These are phyloP conservation scores for Bryoglossum gracile DNA, from an alignment of 495 filamentous ascomycete species.

Conservation along the genomic window DNA sequence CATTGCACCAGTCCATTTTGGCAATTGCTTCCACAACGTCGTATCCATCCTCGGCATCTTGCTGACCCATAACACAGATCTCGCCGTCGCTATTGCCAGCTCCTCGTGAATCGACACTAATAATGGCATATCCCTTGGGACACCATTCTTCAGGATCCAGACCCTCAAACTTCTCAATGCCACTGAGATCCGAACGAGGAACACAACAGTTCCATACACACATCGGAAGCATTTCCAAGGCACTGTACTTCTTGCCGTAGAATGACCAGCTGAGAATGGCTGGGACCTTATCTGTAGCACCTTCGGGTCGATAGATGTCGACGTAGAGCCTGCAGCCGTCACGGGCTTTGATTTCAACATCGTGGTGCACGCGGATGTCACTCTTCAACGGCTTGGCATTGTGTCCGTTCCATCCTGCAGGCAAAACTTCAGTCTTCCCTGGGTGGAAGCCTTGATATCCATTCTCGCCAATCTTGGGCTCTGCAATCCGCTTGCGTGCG, in stretches of 20 bases:
- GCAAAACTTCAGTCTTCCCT: neutral
- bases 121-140: neutral
- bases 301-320: neutral
- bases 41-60: neutral
- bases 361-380: neutral
- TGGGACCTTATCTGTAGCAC: neutral
- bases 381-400: neutral
- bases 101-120: neutral
- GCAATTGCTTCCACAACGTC: neutral
- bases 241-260: neutral
- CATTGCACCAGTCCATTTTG: neutral
- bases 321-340: neutral
- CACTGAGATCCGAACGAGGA: neutral
- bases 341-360: neutral
- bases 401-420: neutral
- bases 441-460: neutral
- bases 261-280: neutral
- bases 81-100: neutral
- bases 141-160: neutral
- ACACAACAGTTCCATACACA: neutral
- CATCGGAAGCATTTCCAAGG: neutral
- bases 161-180: neutral
- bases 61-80: neutral
- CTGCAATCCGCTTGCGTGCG: neutral
- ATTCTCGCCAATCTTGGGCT: neutral